A percentile compares a stretch with the other conserved stretches of the same genome.
Conservation (phyloP, 108 stramenopile species). For the Nitzschia sp. region DNA sequence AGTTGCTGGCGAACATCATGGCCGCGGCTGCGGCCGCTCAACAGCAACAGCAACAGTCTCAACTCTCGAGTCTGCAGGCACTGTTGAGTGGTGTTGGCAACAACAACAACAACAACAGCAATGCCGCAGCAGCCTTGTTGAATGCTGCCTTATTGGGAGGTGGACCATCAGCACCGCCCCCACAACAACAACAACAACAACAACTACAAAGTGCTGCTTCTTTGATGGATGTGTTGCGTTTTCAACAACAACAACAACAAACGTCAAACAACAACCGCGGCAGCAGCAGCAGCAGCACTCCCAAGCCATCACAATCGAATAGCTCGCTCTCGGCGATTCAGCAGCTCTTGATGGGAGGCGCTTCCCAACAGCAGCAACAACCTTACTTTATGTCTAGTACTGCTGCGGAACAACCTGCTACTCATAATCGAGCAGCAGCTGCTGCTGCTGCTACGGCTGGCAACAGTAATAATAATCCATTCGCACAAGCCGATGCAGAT, state of each 20-base stretch:
- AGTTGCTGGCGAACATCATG: not conserved
- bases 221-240: not conserved
- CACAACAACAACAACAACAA: too few species aligned
- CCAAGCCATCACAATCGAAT: too few species aligned
- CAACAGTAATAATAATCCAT: not conserved
- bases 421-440: too few species aligned
- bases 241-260: not conserved
- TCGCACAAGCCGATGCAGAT: slow-evolving; percentile 1
- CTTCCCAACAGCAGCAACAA: not conserved
- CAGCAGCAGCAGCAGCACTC: not conserved
- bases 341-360: not conserved
- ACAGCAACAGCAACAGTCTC: not conserved
- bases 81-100: not conserved
- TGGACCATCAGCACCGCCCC: too few species aligned
- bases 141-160: too few species aligned
- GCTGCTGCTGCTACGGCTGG: too few species aligned
- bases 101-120: not conserved
- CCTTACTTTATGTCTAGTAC: not conserved
- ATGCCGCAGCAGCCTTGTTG: not conserved
- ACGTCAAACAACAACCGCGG: not conserved
- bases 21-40: not conserved
- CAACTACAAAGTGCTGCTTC: not conserved
- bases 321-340: not conserved
- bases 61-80: not conserved
- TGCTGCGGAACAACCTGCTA: not conserved